These are phyloP conservation scores for Nicotiana knightiana DNA, from an alignment of 257 asterid species.

Conservation along the genomic window DNA sequence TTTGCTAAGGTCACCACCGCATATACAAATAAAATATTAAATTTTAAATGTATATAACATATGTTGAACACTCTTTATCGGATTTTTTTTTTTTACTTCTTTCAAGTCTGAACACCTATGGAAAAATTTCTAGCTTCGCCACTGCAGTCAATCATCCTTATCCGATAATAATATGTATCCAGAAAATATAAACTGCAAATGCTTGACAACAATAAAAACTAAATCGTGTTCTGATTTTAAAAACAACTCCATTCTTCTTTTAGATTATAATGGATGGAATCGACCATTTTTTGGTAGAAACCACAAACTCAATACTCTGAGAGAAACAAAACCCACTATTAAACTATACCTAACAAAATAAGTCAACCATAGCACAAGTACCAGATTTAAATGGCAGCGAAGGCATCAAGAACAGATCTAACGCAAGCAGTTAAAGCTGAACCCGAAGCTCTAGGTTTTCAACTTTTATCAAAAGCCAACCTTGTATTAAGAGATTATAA, in stretches of 20 bases:
- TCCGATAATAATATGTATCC: background rate
- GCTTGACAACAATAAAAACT: background rate
- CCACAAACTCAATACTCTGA: background rate
- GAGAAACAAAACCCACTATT: background rate
- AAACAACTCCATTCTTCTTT: background rate
- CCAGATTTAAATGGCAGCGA: background rate
- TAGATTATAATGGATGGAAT: background rate
- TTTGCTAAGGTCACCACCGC: no score
- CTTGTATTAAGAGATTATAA: constrained; percentile 7
- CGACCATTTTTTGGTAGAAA: background rate
- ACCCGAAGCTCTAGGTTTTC: background rate
- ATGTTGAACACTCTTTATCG: no score
- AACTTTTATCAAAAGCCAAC: background rate
- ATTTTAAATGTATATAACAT: no score
- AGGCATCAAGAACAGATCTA: background rate
- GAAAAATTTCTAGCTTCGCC: no score
- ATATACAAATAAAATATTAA: no score
- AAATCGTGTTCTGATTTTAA: background rate
- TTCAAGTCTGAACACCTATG: no score
- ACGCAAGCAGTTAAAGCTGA: background rate
- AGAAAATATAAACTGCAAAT: no score
- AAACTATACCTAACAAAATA: background rate
- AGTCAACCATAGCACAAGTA: background rate
- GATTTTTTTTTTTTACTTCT: no score
- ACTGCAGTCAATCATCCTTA: no score